Evolutionary conservation across 2,329 filamentous ascomycete species (phyloP).

Genomic region (Alternaria brassicicola): DNA sequence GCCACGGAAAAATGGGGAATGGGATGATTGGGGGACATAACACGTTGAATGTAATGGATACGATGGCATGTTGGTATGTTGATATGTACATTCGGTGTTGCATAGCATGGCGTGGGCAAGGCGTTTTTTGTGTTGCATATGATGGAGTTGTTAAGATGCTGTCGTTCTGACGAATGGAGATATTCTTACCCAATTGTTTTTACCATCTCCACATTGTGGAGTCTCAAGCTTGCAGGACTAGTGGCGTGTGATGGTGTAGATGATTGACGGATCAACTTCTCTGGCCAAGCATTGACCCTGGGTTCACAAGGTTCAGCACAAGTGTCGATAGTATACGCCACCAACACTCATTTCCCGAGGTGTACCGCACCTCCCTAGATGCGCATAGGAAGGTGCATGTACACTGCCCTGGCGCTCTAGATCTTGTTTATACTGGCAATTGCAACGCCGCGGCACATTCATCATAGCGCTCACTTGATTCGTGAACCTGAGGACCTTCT

Average conservation of each 20-base stretch:
- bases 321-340: not conserved
- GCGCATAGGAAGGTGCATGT: not conserved
- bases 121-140: constrained; percentile 17
- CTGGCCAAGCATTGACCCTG: not conserved
- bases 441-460: not conserved
- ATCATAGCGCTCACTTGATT: not conserved
- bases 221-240: not conserved
- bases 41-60: constrained; percentile 2
- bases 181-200: not conserved
- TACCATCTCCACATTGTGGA: not conserved
- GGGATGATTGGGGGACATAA: constrained; percentile 38
- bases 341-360: not conserved
- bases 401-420: not conserved
- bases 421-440: not conserved
- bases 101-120: constrained; percentile 13
- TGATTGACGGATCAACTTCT: not conserved
- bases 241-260: constrained; percentile 39
- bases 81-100: constrained; percentile 18
- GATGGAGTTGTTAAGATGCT: constrained; percentile 5
- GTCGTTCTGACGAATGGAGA: not conserved
- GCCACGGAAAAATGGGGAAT: constrained; percentile 34
- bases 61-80: constrained; percentile 19
- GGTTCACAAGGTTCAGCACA: not conserved
- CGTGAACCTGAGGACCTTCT: not conserved
- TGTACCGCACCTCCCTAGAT: not conserved